These are phyloP conservation scores for Starmera caribaea DNA, from an alignment of 805 yeast species.

Conservation along the genomic window DNA sequence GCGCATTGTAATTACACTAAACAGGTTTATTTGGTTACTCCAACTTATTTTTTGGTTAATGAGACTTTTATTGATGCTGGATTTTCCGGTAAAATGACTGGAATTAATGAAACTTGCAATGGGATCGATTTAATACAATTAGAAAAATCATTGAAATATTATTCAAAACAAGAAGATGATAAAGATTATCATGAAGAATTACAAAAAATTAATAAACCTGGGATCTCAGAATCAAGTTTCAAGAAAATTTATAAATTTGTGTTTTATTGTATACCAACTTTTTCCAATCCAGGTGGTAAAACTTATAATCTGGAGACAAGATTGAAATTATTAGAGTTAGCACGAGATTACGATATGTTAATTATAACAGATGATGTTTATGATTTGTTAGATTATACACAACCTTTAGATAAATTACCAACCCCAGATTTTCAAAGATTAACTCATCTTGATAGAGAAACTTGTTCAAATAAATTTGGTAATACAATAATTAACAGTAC, in stretches of 20 bases:
- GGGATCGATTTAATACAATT: not conserved
- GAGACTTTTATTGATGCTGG: conserved; percentile 74
- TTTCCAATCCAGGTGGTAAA: conserved; percentile 79
- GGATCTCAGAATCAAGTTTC: not conserved
- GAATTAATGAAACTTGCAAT: conserved; percentile 44
- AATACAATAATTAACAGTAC: conserved; percentile 74
- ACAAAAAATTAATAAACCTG: not conserved
- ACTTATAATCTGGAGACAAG: conserved; percentile 46
- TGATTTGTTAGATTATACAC: conserved; percentile 54
- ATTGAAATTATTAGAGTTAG: conserved; percentile 47
- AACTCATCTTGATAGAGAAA: conserved; percentile 55
- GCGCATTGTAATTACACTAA: conserved; percentile 45
- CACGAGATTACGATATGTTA: conserved; percentile 69
- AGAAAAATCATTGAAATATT: conserved; percentile 32
- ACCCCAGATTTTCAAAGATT: conserved; percentile 36
- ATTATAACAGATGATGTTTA: conserved; percentile 82
- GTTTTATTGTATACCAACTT: conserved; percentile 74
- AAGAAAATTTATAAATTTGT: conserved; percentile 61
- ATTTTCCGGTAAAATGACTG: conserved; percentile 55
- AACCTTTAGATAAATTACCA: conserved; percentile 17
- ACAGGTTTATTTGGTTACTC: conserved; percentile 67
- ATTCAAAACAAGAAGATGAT: conserved; percentile 23
- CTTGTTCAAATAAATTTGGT: conserved; percentile 42
- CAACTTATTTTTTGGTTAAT: conserved; percentile 78
- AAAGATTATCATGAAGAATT: conserved; percentile 11